Evolutionary conservation across 345 rosid species (phyloP), one percentile per base, ranked within the genome.

Genomic region (Brassica nigra): DNA sequence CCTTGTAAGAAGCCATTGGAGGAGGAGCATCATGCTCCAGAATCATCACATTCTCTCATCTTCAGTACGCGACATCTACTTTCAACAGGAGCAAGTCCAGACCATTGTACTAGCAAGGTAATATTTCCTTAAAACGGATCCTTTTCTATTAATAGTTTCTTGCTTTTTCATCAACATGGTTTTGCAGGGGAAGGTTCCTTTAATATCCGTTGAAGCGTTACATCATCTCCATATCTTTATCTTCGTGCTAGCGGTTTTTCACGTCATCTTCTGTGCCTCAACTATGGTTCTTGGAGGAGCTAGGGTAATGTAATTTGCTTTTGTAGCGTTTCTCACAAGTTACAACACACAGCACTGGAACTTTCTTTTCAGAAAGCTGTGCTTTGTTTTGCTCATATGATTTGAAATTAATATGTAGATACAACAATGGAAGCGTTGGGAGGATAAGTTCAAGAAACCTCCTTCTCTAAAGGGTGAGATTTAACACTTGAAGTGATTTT

Each of bases 181-280:
- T 6, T 62, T 76, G 16, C 87, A 90, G 97, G 97, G 97, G 66
- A 72, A 79, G 81, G 89, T 80, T 79, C 93, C 90, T 1, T 62
- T 91, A 58, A 63, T 94, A 66, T 85, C 97, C 7, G 16, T 86
- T 83, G 97, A 94, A 84, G 97, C 95, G 5, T 70, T 94, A 65
- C 95, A 94, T 83, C 92, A 94, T 58, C 89, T 94, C 62, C 99
- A 95, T 81, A 92, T 90, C 59, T 92, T 92, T 74, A 87, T 94
- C 79, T 94, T 94, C 74, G 97, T 90, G 8, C 42, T 94, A 82
- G 98, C 98, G 15, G 84, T 94, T 59, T 87, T 91, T 61, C 98
- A 94, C 39, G 93, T 86, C 36, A 75, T 90, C 77, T 94, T 91
- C 83, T 94, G 98, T 37, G 93, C 73, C 61, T 70, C 84, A 27